These are phyloP conservation scores for Dictyostelium firmibasis DNA, from an alignment of 78 protist species.

Conservation along the genomic window DNA sequence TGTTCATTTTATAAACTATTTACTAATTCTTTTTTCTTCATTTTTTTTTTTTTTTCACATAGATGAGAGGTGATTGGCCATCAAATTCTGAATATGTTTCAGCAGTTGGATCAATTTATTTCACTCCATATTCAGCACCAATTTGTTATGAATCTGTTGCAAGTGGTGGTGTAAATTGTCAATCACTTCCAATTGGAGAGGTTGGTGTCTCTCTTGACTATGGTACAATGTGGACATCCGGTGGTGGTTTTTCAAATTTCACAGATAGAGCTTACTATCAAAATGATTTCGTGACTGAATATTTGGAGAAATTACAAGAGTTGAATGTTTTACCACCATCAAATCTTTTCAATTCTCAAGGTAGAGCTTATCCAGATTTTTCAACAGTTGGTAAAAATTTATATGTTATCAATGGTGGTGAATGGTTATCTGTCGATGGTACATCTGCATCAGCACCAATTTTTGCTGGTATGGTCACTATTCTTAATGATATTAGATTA, in stretches of 20 bases:
- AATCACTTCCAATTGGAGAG: slow-evolving; percentile 29
- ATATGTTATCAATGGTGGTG: slow-evolving; percentile 43
- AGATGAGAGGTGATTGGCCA: slow-evolving; percentile 39
- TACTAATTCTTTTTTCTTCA: no score
- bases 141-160: slow-evolving; percentile 6
- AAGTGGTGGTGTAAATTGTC: slow-evolving; percentile 10
- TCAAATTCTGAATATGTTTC: slow-evolving; percentile 74
- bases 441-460: slow-evolving; percentile 67
- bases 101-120: slow-evolving; percentile 73
- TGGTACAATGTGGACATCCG: slow-evolving; percentile 74
- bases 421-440: slow-evolving; percentile 49
- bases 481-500: slow-evolving; percentile 62
- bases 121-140: slow-evolving; percentile 66
- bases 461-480: slow-evolving; percentile 64
- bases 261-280: slow-evolving; percentile 75
- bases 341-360: slow-evolving; percentile 63
- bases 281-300: slow-evolving; percentile 41
- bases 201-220: slow-evolving; percentile 56
- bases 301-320: slow-evolving; percentile 11
- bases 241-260: slow-evolving; percentile 87
- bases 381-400: slow-evolving; percentile 72
- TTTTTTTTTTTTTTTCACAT: no score
- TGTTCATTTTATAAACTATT: no score
- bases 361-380: slow-evolving; percentile 92
- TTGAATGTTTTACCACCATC: slow-evolving; percentile 47